Conservation (phyloP, 202 grass and related monocot genomes). For the Zizania palustris region DNA sequence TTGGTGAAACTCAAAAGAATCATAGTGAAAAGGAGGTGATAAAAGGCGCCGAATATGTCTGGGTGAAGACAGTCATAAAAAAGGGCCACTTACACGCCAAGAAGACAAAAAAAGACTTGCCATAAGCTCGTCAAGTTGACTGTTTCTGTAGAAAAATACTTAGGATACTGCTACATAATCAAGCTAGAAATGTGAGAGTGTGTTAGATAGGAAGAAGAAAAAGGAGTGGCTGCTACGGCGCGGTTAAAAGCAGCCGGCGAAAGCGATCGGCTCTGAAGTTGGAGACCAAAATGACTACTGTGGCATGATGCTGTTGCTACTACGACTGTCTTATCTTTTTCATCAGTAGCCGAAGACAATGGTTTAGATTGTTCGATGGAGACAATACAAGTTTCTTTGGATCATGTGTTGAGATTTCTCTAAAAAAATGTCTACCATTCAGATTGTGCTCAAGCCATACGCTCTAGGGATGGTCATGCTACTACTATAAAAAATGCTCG, state of each 20-base stretch:
- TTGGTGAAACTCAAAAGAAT: neutral
- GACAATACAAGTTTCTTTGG: slow-evolving; percentile 1
- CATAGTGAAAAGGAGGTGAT: neutral
- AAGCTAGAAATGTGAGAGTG: neutral
- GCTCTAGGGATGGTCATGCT: too few species aligned
- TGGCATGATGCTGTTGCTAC: neutral
- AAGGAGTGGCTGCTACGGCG: slow-evolving; percentile 21
- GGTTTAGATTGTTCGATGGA: neutral
- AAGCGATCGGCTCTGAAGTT: slow-evolving; percentile 23
- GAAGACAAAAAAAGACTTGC: neutral
- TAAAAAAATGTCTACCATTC: neutral
- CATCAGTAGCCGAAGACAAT: neutral
- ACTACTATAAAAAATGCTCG: neutral
- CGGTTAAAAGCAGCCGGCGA: slow-evolving; percentile 31
- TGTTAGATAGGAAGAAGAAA: slow-evolving; percentile 9
- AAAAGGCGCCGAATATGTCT: slow-evolving; percentile 20
- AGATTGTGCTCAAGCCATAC: neutral
- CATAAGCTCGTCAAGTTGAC: slow-evolving; percentile 34
- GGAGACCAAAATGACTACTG: neutral
- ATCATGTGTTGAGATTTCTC: neutral
- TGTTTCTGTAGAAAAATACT: neutral
- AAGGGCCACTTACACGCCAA: neutral
- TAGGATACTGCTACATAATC: neutral
- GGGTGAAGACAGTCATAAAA: slow-evolving; percentile 1
- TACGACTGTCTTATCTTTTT: neutral